Base-by-base conservation (phyloP, 495 filamentous ascomycete species). In the Friedmanniomyces simplex region DNA sequence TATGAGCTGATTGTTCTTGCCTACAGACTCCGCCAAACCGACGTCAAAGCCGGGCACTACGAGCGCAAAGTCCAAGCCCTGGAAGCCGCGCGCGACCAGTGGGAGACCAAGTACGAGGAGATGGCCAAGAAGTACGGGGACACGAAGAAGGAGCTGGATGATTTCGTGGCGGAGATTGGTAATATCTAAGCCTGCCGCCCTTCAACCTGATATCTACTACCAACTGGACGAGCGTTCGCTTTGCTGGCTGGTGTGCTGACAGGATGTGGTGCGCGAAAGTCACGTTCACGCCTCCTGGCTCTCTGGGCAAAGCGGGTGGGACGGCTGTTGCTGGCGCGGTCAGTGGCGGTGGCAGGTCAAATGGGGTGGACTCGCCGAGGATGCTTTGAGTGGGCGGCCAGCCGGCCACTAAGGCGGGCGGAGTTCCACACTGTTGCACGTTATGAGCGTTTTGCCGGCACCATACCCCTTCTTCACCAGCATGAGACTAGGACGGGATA, bases 41-140 rank as follows among this genome's bases (percentile, higher is more conserved):
- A 97, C 72, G 89, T 97, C 75, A 96, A 96, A 78, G 89, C 93
- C 69, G 94, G 91, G 60, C 93, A 99, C 79, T 96, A 89, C 75
- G 94, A 97, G 76, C 94, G 94, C 78, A 96, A 99, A 77, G 93
- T 99, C 61, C 86, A 94, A 71, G 95, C 91, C 64, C 83, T 99
- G 61, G 93, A 99, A 74, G 73, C 78, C 57, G 80, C 88, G 65
- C 84, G 86, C 61, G 89, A 96, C 71, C 78, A 88, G 71, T 96
- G 90, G 89, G 94, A 97, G 78, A 66, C 75, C 73, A 96, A 97
- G 78, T 97, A 91, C 73, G 94, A 96, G 75, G 93, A 96, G 70
- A 89, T 93, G 82, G 68, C 81, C 59, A 85, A 90, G 83, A 95
- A 95, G 75, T 85, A 90, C 77, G 72, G 74, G 58, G 69, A 72